Conservation (phyloP, 2,329 filamentous ascomycete genomes). For the Neofusicoccum umdonicola region DNA sequence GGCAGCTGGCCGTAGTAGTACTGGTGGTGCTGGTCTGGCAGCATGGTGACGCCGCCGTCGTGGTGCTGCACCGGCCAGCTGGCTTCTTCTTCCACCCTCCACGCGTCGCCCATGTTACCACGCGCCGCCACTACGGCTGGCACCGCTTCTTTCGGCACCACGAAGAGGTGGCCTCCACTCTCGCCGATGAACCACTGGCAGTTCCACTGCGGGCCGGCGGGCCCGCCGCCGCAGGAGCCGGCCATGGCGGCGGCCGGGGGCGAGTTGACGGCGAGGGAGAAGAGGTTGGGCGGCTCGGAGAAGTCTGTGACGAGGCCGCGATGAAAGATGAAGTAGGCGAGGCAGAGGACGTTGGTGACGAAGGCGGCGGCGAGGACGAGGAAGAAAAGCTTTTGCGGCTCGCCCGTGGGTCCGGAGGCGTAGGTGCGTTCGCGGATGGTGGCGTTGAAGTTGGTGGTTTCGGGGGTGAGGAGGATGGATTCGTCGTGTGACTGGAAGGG, state of each 20-base stretch:
- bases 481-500: not conserved
- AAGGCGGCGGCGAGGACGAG: constrained; percentile 65
- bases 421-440: constrained; percentile 66
- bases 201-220: constrained; percentile 2
- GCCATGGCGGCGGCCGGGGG: constrained; percentile 38
- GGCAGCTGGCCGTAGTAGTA: not conserved
- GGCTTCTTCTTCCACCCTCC: constrained; percentile 7
- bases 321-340: constrained; percentile 61
- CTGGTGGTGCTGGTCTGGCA: not conserved
- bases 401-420: constrained; percentile 60
- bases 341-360: constrained; percentile 63
- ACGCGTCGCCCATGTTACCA: constrained; percentile 9
- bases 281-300: constrained; percentile 73
- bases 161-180: constrained; percentile 13
- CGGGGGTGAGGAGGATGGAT: constrained; percentile 33
- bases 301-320: constrained; percentile 71
- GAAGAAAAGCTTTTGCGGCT: constrained; percentile 67
- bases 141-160: constrained; percentile 7
- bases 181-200: constrained; percentile 15
- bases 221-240: constrained; percentile 9
- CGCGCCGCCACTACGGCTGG: not conserved
- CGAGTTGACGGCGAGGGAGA: constrained; percentile 67
- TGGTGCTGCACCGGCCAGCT: not conserved
- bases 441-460: constrained; percentile 62
- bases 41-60: not conserved